Conservation (phyloP, 1,284 basidiomycete species). For the Phellopilus nigrolimitatus region DNA sequence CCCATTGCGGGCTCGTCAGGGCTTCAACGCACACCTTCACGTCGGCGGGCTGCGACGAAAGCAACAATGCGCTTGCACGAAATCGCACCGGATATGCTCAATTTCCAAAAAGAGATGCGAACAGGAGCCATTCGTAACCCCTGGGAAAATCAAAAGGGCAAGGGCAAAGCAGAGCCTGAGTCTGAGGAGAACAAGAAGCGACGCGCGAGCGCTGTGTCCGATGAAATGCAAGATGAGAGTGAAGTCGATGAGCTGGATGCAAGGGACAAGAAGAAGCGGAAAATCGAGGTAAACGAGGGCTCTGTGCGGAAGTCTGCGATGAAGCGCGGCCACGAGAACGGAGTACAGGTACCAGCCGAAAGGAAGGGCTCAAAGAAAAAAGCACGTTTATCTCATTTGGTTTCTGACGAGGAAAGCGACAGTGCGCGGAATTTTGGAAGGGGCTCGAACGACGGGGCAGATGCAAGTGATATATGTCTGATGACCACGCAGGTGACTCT, state of each 20-base stretch:
- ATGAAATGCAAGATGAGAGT: conserved; percentile 19
- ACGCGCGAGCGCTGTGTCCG: conserved; percentile 22
- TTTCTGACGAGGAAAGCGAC: conserved; percentile 22
- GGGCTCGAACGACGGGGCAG: conserved; percentile 2
- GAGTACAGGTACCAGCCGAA: conserved; percentile 16
- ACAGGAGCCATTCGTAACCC: conserved; percentile 30
- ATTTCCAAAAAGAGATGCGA: conserved; percentile 63
- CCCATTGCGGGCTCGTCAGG: conserved; percentile 8
- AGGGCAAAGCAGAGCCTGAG: conserved; percentile 23
- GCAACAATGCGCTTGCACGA: conserved; percentile 57
- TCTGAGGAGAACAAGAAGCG: conserved; percentile 5
- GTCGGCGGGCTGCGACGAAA: conserved; percentile 59
- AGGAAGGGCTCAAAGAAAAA: conserved; percentile 18
- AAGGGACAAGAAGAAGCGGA: conserved; percentile 24
- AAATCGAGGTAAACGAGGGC: conserved; percentile 22
- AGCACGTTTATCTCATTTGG: conserved; percentile 9
- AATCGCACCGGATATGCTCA: conserved; percentile 72
- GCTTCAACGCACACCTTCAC: conserved; percentile 28
- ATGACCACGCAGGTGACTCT: conserved; percentile 60
- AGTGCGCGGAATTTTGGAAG: conserved; percentile 6
- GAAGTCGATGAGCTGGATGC: conserved; percentile 25
- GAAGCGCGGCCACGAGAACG: conserved; percentile 7
- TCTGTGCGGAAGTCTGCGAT: conserved; percentile 7
- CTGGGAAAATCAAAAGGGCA: conserved; percentile 25
- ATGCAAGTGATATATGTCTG: conserved; percentile 8